phyloP scores from a whole-genome alignment of 768 basidiomycete genomes.

The Collybiopsis confluens region DNA sequence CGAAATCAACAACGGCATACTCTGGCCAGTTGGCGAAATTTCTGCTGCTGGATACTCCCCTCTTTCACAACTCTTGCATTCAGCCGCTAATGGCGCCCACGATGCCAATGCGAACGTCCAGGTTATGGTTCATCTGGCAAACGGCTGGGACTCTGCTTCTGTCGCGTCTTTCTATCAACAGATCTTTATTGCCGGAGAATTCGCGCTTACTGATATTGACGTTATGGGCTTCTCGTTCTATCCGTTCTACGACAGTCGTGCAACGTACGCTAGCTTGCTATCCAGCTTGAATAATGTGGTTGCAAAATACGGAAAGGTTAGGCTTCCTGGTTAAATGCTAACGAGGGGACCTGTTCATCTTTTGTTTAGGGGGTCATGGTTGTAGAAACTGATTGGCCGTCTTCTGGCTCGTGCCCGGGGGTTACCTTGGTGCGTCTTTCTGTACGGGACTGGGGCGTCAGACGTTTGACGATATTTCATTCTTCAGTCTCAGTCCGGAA shows the following conservation, averaged over 20 bases:
- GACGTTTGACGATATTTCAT: too few relatives aligned
- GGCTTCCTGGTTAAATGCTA: not conserved
- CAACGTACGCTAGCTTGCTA: slow-evolving; percentile 47
- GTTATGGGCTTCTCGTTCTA: slow-evolving; percentile 64
- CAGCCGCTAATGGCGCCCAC: slow-evolving; percentile 51
- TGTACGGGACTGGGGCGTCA: too few relatives aligned
- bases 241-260: slow-evolving; percentile 56
- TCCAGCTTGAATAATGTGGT: slow-evolving; percentile 48
- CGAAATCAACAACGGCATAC: slow-evolving; percentile 61
- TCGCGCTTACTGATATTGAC: slow-evolving; percentile 47
- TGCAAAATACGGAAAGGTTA: slow-evolving; percentile 45
- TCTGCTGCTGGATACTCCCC: slow-evolving; percentile 47
- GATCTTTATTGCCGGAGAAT: slow-evolving; percentile 50
- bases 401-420: slow-evolving; percentile 33
- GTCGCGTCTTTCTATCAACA: slow-evolving; percentile 46
- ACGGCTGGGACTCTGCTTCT: slow-evolving; percentile 50
- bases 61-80: slow-evolving; percentile 57
- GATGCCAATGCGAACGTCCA: slow-evolving; percentile 37
- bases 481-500: slow-evolving; percentile 26
- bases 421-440: slow-evolving; percentile 22
- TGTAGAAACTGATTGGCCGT: slow-evolving; percentile 66
- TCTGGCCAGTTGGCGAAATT: slow-evolving; percentile 57
- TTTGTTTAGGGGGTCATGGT: slow-evolving; percentile 43
- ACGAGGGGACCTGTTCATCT: not conserved
- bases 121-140: slow-evolving; percentile 57